Conservation (phyloP, 2,329 filamentous ascomycete species). For the Botrytis byssoidea region DNA sequence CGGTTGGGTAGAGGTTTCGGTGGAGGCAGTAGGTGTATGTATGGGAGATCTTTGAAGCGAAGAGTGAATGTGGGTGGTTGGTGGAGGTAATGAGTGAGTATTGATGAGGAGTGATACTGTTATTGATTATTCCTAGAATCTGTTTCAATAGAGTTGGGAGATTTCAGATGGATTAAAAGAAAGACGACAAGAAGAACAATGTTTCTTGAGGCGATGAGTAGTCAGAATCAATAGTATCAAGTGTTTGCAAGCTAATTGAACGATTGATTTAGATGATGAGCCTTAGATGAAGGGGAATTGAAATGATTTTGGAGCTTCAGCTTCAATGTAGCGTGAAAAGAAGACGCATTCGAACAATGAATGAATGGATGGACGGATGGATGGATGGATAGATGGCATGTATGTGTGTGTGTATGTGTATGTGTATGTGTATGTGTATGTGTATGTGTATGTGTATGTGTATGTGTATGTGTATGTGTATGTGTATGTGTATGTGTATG, state of each 20-base stretch:
- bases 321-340: background rate
- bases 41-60: conserved; percentile 15
- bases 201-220: background rate
- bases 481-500: background rate
- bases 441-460: background rate
- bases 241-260: background rate
- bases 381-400: background rate
- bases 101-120: background rate
- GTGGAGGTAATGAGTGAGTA: background rate
- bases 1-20: conserved; percentile 4
- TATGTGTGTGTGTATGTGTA: background rate
- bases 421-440: too few species aligned
- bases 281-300: background rate
- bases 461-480: background rate
- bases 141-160: background rate
- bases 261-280: background rate
- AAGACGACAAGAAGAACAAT: background rate
- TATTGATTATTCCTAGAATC: background rate
- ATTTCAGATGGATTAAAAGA: background rate
- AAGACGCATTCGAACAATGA: background rate
- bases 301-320: background rate
- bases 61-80: background rate
- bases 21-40: background rate
- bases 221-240: background rate
- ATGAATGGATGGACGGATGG: background rate